Evolutionary conservation across 768 basidiomycete genomes (phyloP).

Genomic region (Grammothele lineata): DNA sequence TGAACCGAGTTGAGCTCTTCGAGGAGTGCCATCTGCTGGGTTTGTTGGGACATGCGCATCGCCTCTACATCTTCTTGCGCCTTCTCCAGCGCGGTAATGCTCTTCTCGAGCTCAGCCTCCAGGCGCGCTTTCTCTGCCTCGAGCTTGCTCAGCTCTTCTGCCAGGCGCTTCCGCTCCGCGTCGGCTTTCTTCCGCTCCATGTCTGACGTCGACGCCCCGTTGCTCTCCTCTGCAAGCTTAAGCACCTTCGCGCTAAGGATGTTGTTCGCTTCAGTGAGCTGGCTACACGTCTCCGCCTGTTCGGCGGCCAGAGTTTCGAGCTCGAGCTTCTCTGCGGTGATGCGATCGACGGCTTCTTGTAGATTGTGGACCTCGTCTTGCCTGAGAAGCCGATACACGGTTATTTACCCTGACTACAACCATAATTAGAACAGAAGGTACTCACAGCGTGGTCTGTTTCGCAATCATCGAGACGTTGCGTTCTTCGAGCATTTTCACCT

Average conservation of each 20-base stretch:
- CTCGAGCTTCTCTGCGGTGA: slow-evolving; percentile 58
- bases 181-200: slow-evolving; percentile 48
- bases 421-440: not conserved
- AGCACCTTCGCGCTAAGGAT: slow-evolving; percentile 69
- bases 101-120: slow-evolving; percentile 58
- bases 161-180: slow-evolving; percentile 55
- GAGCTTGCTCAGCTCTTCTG: slow-evolving; percentile 52
- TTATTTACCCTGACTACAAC: no score
- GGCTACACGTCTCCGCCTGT: slow-evolving; percentile 67
- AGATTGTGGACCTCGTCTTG: slow-evolving; percentile 63
- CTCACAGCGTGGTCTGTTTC: slow-evolving; percentile 56
- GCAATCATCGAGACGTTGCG: slow-evolving; percentile 51
- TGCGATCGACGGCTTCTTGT: slow-evolving; percentile 56
- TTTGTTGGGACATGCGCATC: slow-evolving; percentile 69
- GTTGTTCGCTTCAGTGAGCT: slow-evolving; percentile 78
- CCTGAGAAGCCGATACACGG: slow-evolving; percentile 42
- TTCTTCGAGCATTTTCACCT: slow-evolving; percentile 77
- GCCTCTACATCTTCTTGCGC: slow-evolving; percentile 67
- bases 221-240: slow-evolving; percentile 65
- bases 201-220: slow-evolving; percentile 42
- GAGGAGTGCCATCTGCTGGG: slow-evolving; percentile 76
- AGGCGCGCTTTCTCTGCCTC: slow-evolving; percentile 54
- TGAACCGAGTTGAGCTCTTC: slow-evolving; percentile 86
- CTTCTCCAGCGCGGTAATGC: slow-evolving; percentile 54
- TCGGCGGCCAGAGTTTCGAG: slow-evolving; percentile 66